phyloP scores from a whole-genome alignment of 805 yeast species.

The Cyberlindnera sargentensis region DNA sequence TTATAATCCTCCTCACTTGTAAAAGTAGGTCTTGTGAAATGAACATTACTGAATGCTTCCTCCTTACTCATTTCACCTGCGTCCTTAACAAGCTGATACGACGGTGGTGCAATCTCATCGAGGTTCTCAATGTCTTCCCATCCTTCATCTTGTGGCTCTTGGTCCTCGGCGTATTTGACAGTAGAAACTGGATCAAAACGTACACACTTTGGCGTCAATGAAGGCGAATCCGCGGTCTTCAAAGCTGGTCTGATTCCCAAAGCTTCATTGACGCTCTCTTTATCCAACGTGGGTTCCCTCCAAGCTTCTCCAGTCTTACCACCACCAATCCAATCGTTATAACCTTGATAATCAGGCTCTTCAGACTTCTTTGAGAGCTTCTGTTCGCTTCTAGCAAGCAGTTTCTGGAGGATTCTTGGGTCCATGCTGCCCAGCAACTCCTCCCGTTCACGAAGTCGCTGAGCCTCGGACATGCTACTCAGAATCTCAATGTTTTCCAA shows the following conservation, averaged over 20 bases:
- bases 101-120: constrained; percentile 46
- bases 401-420: constrained; percentile 56
- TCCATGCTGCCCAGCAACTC: constrained; percentile 63
- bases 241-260: constrained; percentile 8
- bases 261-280: constrained; percentile 14
- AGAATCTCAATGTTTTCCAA: constrained; percentile 62
- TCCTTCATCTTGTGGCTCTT: constrained; percentile 28
- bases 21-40: constrained; percentile 52
- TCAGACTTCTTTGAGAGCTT: constrained; percentile 25
- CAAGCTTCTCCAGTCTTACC: constrained; percentile 18
- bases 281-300: constrained; percentile 17
- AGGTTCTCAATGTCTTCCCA: constrained; percentile 44
- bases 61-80: constrained; percentile 36
- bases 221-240: not conserved
- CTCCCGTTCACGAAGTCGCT: constrained; percentile 54
- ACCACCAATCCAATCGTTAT: constrained; percentile 27
- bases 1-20: constrained; percentile 26
- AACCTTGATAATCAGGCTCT: constrained; percentile 17
- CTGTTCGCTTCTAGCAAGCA: constrained; percentile 50
- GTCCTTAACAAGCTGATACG: constrained; percentile 39
- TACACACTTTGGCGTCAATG: constrained; percentile 22
- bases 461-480: constrained; percentile 55
- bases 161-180: constrained; percentile 16
- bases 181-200: constrained; percentile 25
- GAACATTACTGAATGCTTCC: constrained; percentile 43